A percentile compares a stretch with the other conserved stretches of the same genome.
phyloP scores from a whole-genome alignment of 495 filamentous ascomycete species.

The Penicillium egyptiacum region DNA sequence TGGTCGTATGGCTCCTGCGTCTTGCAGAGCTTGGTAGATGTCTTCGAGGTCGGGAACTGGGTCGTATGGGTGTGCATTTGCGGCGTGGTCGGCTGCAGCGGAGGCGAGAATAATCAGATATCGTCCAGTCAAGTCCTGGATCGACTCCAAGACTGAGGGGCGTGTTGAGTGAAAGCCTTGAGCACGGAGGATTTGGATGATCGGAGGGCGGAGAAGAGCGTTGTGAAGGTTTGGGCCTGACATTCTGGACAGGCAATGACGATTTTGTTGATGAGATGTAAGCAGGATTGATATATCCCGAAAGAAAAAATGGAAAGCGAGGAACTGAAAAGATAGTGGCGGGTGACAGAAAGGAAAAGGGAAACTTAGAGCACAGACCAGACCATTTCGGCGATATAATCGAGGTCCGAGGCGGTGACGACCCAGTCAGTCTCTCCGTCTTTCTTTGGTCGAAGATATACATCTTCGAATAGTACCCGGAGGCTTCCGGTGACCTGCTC shows the following conservation, averaged over 20 bases:
- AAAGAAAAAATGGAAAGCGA: too few species aligned
- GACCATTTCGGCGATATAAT: too few species aligned
- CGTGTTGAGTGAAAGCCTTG: conserved; percentile 77
- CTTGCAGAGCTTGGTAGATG: conserved; percentile 77
- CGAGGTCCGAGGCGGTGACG: too few species aligned
- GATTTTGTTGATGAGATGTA: too few species aligned
- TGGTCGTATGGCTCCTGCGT: conserved; percentile 67
- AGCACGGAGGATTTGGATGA: conserved; percentile 84
- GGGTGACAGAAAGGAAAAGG: too few species aligned
- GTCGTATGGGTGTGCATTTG: conserved; percentile 51
- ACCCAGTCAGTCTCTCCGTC: too few species aligned
- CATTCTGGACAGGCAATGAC: conserved; percentile 28
- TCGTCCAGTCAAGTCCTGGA: conserved; percentile 71
- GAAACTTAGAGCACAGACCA: too few species aligned
- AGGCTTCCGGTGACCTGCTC: too few species aligned
- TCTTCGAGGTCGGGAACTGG: conserved; percentile 64
- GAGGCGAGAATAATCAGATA: conserved; percentile 70
- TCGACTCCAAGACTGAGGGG: conserved; percentile 72
- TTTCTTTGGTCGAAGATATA: too few species aligned
- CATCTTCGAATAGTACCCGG: too few species aligned
- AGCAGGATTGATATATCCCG: too few species aligned
- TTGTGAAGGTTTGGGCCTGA: conserved; percentile 59
- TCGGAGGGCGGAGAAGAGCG: conserved; percentile 74
- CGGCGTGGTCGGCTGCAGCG: conserved; percentile 60
- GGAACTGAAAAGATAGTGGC: too few species aligned